A percentile compares a stretch with the other conserved stretches of the same genome.
These are phyloP conservation scores for Apiospora koreana DNA, from an alignment of 2,329 filamentous ascomycete species.

Conservation along the genomic window DNA sequence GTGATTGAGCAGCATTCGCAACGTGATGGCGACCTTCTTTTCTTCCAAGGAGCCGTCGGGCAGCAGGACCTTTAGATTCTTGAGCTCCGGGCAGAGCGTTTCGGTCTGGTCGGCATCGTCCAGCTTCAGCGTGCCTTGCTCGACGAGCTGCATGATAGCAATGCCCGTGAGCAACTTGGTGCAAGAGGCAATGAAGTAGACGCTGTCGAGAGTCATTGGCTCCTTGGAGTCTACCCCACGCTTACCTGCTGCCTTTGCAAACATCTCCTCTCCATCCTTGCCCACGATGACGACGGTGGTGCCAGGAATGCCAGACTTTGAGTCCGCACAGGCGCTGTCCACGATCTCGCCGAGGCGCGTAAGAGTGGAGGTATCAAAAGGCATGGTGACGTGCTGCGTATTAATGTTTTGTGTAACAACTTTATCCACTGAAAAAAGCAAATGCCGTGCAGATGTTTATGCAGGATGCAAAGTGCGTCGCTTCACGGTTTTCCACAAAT, in stretches of 20 bases:
- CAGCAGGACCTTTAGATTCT: slow-evolving; percentile 45
- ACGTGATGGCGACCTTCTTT: slow-evolving; percentile 52
- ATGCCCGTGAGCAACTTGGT: slow-evolving; percentile 57
- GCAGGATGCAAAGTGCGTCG: no score
- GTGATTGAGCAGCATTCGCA: slow-evolving; percentile 60
- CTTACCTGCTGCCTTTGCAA: slow-evolving; percentile 50
- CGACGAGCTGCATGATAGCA: slow-evolving; percentile 59
- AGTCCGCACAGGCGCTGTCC: neutral
- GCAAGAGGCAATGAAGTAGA: slow-evolving; percentile 62
- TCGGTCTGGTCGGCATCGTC: slow-evolving; percentile 51
- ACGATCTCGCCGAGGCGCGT: neutral
- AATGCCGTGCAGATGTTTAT: no score
- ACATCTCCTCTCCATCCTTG: slow-evolving; percentile 47
- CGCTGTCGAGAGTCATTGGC: slow-evolving; percentile 59
- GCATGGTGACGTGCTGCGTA: neutral
- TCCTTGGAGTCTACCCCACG: slow-evolving; percentile 44
- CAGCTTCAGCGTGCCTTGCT: slow-evolving; percentile 47
- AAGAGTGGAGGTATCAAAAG: neutral
- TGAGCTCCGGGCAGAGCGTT: slow-evolving; percentile 51
- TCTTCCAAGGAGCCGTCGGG: slow-evolving; percentile 38
- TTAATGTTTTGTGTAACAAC: no score
- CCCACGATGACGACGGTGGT: slow-evolving; percentile 37
- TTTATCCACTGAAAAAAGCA: no score
- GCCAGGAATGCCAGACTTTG: neutral
- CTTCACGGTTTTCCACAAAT: no score